These are phyloP conservation scores for Neonectria magnoliae DNA, from an alignment of 2,329 filamentous ascomycete species.

Conservation along the genomic window DNA sequence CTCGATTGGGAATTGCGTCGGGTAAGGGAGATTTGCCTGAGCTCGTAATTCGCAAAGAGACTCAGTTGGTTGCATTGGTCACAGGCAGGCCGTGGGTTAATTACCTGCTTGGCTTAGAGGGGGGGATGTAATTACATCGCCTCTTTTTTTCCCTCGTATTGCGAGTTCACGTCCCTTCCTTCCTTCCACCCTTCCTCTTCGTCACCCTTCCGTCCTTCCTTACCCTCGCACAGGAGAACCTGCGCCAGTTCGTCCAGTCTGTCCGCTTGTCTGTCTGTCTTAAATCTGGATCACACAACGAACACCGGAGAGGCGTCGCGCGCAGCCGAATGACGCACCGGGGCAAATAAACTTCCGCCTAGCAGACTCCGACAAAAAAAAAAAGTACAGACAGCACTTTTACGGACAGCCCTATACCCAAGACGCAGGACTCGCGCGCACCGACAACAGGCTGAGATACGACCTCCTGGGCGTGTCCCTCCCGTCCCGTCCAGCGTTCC, in stretches of 20 bases:
- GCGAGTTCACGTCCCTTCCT: not conserved
- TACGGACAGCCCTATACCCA: not conserved
- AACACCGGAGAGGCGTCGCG: not conserved
- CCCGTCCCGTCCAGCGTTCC: not conserved
- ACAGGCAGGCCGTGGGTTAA: not conserved
- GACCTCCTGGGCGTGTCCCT: not conserved
- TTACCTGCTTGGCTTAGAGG: not conserved
- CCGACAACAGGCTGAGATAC: not conserved
- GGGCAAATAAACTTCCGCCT: not conserved
- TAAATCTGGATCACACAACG: not conserved
- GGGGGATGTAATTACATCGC: not conserved
- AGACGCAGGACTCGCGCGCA: not conserved
- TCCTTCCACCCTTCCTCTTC: not conserved
- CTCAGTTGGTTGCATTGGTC: not conserved
- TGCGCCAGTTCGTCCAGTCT: not conserved
- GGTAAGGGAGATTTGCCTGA: not conserved
- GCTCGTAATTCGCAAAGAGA: not conserved
- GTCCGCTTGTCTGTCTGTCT: not conserved
- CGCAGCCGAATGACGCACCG: not conserved
- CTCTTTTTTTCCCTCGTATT: conserved; percentile 1
- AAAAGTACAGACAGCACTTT: not conserved
- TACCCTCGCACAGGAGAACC: not conserved
- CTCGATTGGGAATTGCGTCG: not conserved
- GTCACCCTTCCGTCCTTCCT: not conserved
- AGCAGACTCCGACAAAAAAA: not conserved